Percentiles rank a stretch among this genome's conserved stretches.
phyloP scores from a whole-genome alignment of 2,329 filamentous ascomycete species.

The Cercospora brassicicola region DNA sequence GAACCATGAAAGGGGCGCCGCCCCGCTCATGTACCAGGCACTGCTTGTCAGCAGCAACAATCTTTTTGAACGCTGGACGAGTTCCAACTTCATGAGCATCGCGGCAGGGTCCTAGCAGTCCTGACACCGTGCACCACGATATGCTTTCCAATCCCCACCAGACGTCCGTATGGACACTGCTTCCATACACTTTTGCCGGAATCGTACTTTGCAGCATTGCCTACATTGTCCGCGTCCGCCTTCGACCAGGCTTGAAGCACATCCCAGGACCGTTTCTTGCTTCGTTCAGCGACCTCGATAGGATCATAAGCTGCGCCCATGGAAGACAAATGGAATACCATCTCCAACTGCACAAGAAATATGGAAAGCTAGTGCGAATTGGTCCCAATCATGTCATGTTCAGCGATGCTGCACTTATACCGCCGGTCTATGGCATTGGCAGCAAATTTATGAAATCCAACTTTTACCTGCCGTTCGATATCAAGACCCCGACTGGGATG shows the following conservation, averaged over 20 bases:
- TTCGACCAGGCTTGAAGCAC: conserved; percentile 35
- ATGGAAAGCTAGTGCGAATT: conserved; percentile 70
- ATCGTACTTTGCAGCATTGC: neutral
- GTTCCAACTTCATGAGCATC: neutral
- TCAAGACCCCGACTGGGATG: conserved; percentile 24
- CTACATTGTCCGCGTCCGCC: conserved; percentile 10
- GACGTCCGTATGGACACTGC: neutral
- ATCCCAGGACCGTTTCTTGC: conserved; percentile 56
- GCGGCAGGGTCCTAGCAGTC: neutral
- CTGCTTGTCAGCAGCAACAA: neutral
- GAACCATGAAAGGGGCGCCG: neutral
- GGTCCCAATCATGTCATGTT: conserved; percentile 74
- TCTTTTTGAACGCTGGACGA: neutral
- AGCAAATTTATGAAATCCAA: conserved; percentile 21
- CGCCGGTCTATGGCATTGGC: conserved; percentile 58
- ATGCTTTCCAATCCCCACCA: neutral
- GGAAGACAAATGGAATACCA: conserved; percentile 63
- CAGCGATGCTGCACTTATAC: conserved; percentile 67
- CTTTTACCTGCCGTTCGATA: conserved; percentile 27
- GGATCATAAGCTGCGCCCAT: conserved; percentile 62
- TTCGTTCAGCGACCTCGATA: conserved; percentile 50
- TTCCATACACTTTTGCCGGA: neutral
- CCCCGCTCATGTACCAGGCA: neutral
- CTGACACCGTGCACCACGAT: neutral
- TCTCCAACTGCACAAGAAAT: conserved; percentile 60